Conservation (phyloP, 208 protist genomes). For the Trypanosoma grayi region DNA sequence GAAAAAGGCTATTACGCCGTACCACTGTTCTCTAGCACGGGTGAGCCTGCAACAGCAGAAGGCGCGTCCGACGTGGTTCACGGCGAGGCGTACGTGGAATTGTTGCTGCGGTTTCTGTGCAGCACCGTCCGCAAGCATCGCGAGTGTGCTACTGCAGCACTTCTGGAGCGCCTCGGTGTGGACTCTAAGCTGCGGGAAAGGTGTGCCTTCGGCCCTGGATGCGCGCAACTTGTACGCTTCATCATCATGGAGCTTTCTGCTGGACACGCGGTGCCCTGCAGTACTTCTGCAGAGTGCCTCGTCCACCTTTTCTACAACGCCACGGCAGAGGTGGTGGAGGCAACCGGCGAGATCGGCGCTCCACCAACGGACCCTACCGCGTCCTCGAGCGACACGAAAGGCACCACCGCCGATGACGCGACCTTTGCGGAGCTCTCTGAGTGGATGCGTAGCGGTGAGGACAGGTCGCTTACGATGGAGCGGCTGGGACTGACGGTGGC, state of each 20-base stretch:
- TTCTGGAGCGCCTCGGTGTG: slow-evolving; percentile 30
- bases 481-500: slow-evolving; percentile 34
- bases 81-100: slow-evolving; percentile 43
- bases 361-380: slow-evolving; percentile 29
- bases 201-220: slow-evolving; percentile 47
- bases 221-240: slow-evolving; percentile 41
- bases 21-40: background rate
- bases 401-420: slow-evolving; percentile 13
- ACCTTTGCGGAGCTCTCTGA: slow-evolving; percentile 55
- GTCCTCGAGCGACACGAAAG: slow-evolving; percentile 4
- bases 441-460: slow-evolving; percentile 42
- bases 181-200: slow-evolving; percentile 29
- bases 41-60: background rate
- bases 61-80: background rate
- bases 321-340: slow-evolving; percentile 25
- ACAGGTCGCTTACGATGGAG: slow-evolving; percentile 34
- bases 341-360: slow-evolving; percentile 36
- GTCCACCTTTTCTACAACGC: slow-evolving; percentile 29
- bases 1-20: slow-evolving; percentile 36
- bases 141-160: slow-evolving; percentile 36
- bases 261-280: slow-evolving; percentile 30
- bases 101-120: slow-evolving; percentile 41
- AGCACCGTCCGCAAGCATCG: slow-evolving; percentile 59
- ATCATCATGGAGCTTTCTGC: slow-evolving; percentile 37
- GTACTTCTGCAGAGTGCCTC: slow-evolving; percentile 34